These are phyloP conservation scores for Spatholobus suberectus DNA, from an alignment of 306 rosid genomes.

Conservation along the genomic window DNA sequence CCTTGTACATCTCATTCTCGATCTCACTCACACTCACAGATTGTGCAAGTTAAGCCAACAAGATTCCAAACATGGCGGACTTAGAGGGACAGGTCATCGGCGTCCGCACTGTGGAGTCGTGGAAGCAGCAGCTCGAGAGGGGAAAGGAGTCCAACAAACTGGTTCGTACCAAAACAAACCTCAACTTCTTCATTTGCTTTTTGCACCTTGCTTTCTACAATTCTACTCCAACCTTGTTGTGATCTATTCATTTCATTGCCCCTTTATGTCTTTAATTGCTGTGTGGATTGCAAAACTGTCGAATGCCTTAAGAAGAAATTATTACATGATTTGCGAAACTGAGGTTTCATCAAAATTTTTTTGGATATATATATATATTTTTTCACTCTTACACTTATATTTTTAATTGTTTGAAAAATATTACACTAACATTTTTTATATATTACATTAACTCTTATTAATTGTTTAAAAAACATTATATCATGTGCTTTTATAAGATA, in stretches of 20 bases:
- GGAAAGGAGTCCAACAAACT: slow-evolving; percentile 62
- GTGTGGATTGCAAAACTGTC: not conserved
- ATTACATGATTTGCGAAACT: too few species aligned
- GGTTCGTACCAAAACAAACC: slow-evolving; percentile 37
- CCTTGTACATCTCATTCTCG: too few species aligned
- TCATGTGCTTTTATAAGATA: too few species aligned
- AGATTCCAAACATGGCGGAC: slow-evolving; percentile 18
- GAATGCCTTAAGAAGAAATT: too few species aligned
- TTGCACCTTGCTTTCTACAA: not conserved
- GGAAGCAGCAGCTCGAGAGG: slow-evolving; percentile 59
- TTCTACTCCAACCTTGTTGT: not conserved
- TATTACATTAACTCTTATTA: too few species aligned
- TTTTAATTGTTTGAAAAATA: too few species aligned
- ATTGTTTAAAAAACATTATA: too few species aligned
- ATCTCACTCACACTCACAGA: too few species aligned
- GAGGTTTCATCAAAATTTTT: too few species aligned
- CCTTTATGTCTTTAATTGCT: not conserved
- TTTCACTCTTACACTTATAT: too few species aligned
- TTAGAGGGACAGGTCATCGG: slow-evolving; percentile 60
- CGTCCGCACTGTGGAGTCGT: slow-evolving; percentile 50
- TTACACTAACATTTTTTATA: too few species aligned
- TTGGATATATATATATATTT: too few species aligned
- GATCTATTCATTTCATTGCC: not conserved
- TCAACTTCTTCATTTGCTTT: not conserved
- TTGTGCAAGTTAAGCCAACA: not conserved